Evolutionary conservation across 345 rosid genomes (phyloP).

Genomic region (Citrus medica): DNA sequence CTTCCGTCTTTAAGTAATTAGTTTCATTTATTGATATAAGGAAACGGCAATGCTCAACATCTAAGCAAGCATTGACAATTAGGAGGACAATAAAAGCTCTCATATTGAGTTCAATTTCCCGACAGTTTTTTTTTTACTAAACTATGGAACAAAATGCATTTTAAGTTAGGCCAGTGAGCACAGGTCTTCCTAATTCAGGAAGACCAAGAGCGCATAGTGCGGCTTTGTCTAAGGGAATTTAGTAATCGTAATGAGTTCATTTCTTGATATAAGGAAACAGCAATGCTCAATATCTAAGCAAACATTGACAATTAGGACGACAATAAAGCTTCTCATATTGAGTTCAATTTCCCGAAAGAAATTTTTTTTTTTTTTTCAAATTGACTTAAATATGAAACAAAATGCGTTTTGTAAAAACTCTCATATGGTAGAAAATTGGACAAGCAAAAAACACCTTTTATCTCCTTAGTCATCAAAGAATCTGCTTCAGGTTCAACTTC

Average conservation of each 20-base stretch:
- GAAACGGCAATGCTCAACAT: neutral
- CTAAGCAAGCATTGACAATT: neutral
- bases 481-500: constrained; percentile 42
- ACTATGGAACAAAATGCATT: neutral
- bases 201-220: too few species aligned
- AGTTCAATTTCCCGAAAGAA: neutral
- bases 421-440: neutral
- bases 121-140: neutral
- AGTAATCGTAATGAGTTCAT: neutral
- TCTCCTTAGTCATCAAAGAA: constrained; percentile 34
- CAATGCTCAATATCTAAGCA: neutral
- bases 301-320: neutral
- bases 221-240: too few species aligned
- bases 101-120: neutral
- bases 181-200: too few species aligned
- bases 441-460: constrained; percentile 37
- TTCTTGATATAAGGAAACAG: neutral
- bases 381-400: neutral
- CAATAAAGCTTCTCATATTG: neutral
- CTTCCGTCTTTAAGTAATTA: neutral
- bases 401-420: neutral
- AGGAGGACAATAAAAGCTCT: neutral
- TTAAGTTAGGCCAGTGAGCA: too few species aligned
- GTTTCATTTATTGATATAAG: neutral
- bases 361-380: neutral